Base-by-base conservation (phyloP, 1,284 basidiomycete genomes). In the Ceratobasidium sp. region DNA sequence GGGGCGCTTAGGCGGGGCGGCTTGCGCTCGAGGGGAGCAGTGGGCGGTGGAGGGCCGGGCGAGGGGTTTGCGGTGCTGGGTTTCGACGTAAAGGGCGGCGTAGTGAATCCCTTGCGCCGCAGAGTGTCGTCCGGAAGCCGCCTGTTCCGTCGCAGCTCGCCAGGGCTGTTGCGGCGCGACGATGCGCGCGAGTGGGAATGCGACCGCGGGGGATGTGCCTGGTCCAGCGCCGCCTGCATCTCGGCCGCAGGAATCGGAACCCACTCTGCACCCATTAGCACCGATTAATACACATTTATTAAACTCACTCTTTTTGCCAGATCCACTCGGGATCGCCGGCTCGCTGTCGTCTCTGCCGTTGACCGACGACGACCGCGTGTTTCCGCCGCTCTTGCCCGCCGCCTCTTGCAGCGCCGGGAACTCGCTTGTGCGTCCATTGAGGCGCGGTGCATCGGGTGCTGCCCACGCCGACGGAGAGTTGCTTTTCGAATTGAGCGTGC, bases 191-290 rank as follows among this genome's bases (percentile, higher is more conserved):
- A 64, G 34, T 64, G 60, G 17, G 60, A 64, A 31, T 64, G 60
- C 31, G 60, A 64, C 20, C 60, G 45, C 1, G 47, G 60, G 5
- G 69, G 53, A 15, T 50, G 76, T 0, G 75, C 78, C 72, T 77
- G 75, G 67, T 80, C 79, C 2, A 76, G 76, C 8, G 79, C 78
- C 27, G 78, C 78, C 32, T 78, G 76, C n/a, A 80, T 73, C 68
- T 80, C 79, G 0, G 75, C 71, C 1, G 78, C 77, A 2, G 79
- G 78, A 25, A 80, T 80, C 4, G 78, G 72, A 6, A 71, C 79
- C 79, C 79, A 80, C 72, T 79, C 79, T 40, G 38, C 38, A 31
- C 74, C 75, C 73, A 79, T 79, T 7, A 42, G 8, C 20, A 40
- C 10, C 38, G 17, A 40, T 8, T 40, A 8, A 8, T 40, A 40